Evolutionary conservation across 345 rosid species (phyloP).

Genomic region (Acer campestre): DNA sequence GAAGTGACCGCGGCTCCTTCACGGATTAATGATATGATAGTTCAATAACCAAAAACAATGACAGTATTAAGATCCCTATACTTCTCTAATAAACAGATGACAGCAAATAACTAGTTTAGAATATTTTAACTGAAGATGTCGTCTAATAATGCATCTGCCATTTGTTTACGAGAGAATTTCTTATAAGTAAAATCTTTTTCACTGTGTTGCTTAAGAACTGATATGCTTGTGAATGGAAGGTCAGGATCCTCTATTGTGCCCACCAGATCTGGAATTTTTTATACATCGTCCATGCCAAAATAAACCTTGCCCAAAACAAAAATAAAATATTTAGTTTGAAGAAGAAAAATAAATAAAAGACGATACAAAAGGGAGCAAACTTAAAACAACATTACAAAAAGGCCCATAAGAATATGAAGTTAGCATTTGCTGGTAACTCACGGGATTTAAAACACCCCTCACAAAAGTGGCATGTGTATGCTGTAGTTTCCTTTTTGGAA

Average conservation of each 20-base stretch:
- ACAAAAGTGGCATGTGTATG: conserved; percentile 94
- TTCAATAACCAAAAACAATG: background rate
- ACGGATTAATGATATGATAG: too few relatives aligned
- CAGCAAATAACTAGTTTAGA: background rate
- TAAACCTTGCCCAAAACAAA: conserved; percentile 56
- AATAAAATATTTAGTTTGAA: conserved; percentile 10
- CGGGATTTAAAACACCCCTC: conserved; percentile 86
- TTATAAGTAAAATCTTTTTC: conserved; percentile 68
- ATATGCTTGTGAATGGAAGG: conserved; percentile 83
- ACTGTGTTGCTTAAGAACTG: conserved; percentile 59
- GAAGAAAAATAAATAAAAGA: background rate
- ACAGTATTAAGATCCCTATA: background rate
- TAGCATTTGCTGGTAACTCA: conserved; percentile 35
- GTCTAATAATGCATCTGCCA: conserved; percentile 70
- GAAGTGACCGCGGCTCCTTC: background rate
- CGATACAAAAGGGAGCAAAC: background rate
- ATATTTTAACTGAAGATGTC: conserved; percentile 74
- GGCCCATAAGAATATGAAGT: conserved; percentile 2
- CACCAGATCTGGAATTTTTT: conserved; percentile 73
- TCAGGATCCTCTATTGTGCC: conserved; percentile 79
- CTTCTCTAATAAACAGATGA: background rate
- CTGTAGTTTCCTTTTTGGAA: conserved; percentile 81
- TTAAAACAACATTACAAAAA: background rate
- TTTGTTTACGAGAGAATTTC: conserved; percentile 65
- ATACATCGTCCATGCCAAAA: conserved; percentile 60